phyloP scores from a whole-genome alignment of 805 yeast genomes.

The Citeromyces matritensis region DNA sequence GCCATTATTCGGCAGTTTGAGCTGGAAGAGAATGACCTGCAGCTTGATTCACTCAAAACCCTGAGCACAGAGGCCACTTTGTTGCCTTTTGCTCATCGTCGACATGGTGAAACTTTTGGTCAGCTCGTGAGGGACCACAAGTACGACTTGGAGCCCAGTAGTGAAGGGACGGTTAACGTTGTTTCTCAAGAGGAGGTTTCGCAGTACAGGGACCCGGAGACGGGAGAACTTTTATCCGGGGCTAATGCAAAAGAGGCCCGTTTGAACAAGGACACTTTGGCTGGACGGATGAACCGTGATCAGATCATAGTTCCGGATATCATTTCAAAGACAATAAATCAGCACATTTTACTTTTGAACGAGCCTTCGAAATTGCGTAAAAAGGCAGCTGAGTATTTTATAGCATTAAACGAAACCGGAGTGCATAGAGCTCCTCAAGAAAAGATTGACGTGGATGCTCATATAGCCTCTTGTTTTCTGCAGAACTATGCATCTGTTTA shows the following conservation, averaged over 20 bases:
- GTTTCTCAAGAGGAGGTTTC: conserved; percentile 16
- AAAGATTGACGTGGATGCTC: conserved; percentile 55
- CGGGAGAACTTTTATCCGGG: conserved; percentile 11
- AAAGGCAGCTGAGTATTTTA: conserved; percentile 25
- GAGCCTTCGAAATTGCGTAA: conserved; percentile 51
- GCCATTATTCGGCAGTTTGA: too few relatives aligned
- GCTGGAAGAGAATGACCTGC: too few relatives aligned
- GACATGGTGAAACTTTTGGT: conserved; percentile 24
- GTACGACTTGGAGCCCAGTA: conserved; percentile 16
- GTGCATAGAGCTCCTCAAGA: conserved; percentile 26
- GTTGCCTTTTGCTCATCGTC: conserved; percentile 17
- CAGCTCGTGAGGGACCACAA: conserved; percentile 21
- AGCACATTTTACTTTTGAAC: conserved; percentile 44
- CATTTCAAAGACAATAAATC: conserved; percentile 43
- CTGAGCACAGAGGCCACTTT: too few relatives aligned
- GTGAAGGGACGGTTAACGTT: conserved; percentile 15
- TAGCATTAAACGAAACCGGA: conserved; percentile 29
- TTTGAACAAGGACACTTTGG: conserved; percentile 38
- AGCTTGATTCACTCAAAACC: too few relatives aligned
- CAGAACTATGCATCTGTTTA: conserved; percentile 65
- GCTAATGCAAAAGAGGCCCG: conserved; percentile 33
- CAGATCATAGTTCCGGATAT: conserved; percentile 40
- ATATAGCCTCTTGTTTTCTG: conserved; percentile 64
- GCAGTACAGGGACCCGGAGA: conserved; percentile 14
- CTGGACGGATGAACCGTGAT: conserved; percentile 36